phyloP scores from a whole-genome alignment of 1,139 yeast species.

The Nakaseomyces delphensis region DNA sequence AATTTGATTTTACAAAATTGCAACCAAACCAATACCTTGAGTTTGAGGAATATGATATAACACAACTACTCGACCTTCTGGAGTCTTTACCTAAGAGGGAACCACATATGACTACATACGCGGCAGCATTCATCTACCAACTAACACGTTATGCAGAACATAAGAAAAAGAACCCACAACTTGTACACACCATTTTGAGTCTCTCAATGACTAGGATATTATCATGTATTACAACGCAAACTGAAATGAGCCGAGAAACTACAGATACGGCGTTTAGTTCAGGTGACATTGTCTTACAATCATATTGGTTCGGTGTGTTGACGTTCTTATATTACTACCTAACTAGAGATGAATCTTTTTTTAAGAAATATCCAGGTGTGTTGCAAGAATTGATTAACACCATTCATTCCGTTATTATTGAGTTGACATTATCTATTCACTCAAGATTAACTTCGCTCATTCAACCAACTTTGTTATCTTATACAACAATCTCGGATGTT shows the following conservation, averaged over 20 bases:
- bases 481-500: conserved; percentile 58
- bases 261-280: conserved; percentile 25
- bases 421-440: conserved; percentile 57
- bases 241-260: conserved; percentile 10
- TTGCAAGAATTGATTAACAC: conserved; percentile 54
- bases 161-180: conserved; percentile 46
- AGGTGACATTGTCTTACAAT: conserved; percentile 59
- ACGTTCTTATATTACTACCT: conserved; percentile 62
- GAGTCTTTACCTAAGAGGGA: conserved; percentile 39
- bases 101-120: conserved; percentile 50
- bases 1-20: conserved; percentile 30
- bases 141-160: conserved; percentile 55
- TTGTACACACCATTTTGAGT: conserved; percentile 35
- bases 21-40: conserved; percentile 37
- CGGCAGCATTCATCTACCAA: conserved; percentile 63
- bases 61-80: conserved; percentile 48
- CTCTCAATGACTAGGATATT: conserved; percentile 55
- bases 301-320: conserved; percentile 65
- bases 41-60: conserved; percentile 60
- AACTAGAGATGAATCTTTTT: conserved; percentile 46
- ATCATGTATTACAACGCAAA: conserved; percentile 43
- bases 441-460: conserved; percentile 47
- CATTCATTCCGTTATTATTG: conserved; percentile 52
- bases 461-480: conserved; percentile 56
- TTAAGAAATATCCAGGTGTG: conserved; percentile 45